A percentile compares a stretch with the other conserved stretches of the same genome.
phyloP scores from a whole-genome alignment of 345 rosid genomes.

The Euphorbia lathyris region DNA sequence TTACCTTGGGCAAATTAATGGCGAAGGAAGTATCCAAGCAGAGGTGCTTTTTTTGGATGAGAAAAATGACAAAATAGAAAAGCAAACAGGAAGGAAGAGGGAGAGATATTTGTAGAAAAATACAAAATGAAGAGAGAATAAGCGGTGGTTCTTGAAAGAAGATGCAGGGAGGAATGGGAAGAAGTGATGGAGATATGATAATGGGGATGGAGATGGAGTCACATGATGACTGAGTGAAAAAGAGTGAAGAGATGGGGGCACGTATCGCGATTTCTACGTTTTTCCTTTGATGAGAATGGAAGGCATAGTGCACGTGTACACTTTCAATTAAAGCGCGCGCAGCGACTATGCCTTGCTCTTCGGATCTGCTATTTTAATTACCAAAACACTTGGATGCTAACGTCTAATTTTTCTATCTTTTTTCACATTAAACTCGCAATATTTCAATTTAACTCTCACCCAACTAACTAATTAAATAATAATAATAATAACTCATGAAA shows the following conservation, averaged over 20 bases:
- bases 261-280: not conserved
- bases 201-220: not conserved
- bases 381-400: no score
- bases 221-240: constrained; percentile 8
- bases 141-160: constrained; percentile 1
- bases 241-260: not conserved
- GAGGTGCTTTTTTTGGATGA: not conserved
- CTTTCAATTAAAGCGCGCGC: constrained; percentile 2
- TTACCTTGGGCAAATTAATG: not conserved
- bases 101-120: constrained; percentile 8
- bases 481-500: no score
- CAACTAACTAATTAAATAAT: no score
- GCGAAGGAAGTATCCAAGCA: not conserved
- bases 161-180: not conserved
- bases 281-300: not conserved
- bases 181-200: not conserved
- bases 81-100: not conserved
- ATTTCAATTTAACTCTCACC: no score
- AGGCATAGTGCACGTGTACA: constrained; percentile 10
- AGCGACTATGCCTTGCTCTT: not conserved
- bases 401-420: no score
- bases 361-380: constrained; percentile 2
- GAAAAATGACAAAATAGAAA: not conserved
- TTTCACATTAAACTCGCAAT: no score
- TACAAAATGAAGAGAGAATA: not conserved